Evolutionary conservation across 202 grass and related monocot genomes (phyloP), one percentile per base, ranked within the genome.

Genomic region (Hordeum pubiflorum): DNA sequence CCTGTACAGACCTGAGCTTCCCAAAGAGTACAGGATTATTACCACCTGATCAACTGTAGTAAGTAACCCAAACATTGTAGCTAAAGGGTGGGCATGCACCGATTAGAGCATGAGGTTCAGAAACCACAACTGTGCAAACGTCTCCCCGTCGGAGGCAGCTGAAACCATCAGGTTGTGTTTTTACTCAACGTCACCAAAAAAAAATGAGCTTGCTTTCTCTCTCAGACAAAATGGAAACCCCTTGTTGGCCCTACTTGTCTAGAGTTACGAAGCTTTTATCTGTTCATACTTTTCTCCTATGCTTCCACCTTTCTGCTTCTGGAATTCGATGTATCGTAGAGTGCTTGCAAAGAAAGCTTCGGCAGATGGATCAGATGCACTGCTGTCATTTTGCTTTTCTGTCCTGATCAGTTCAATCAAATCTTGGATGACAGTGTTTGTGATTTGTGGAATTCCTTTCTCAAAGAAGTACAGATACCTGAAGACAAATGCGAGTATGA

Each of bases 391-490:
- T 84, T 99, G 92, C 80, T 85, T 90, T 74, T 98, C 95, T 48
- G 90, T 93, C 34, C 79, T 91, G 85, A 95, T 93, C 73, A 99
- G 76, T 75, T 99, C 96, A 29, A 99, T 93, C 34, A 99, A 87
- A 84, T 91, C 96, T 78, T 99, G 90, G 81, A 99, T 89, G 58
- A 82, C 90, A 78, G 90, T 86, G 72, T 88, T 91, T 14, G 92
- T 95, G 55, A 99, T 95, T 67, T 99, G 90, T 31, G 92, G 92
- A 72, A 91, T 99, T 81, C 92, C 96, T 86, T 99, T 98, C 78
- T 99, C 96, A 34, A 99, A 99, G 83, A 99, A 99, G 81, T 99
- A 99, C 10, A 99, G 70, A 72, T 99, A 99, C 88, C 96, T 99
- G 86, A 38, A 88, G 80, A 79, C 59, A 32, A 73, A 73, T 75